phyloP scores from a whole-genome alignment of 83 land plant genomes.

The Larix sibirica region DNA sequence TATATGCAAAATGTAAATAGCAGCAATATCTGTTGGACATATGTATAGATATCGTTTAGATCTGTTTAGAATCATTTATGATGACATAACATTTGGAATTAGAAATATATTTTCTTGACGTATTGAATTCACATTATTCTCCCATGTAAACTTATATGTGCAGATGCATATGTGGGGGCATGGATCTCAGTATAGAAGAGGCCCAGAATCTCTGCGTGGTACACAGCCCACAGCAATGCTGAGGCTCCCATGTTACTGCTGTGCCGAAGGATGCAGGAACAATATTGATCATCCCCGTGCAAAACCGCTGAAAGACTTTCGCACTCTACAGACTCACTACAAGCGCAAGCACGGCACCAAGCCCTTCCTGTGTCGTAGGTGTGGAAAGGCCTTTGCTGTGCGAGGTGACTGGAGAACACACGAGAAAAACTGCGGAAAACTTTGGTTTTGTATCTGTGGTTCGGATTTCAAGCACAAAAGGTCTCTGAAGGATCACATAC shows the following conservation, averaged over 20 bases:
- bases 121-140: not conserved
- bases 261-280: slow-evolving; percentile 40
- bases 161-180: slow-evolving; percentile 37
- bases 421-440: slow-evolving; percentile 88
- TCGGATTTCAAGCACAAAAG: slow-evolving; percentile 46
- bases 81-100: not conserved
- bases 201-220: slow-evolving; percentile 22
- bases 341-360: slow-evolving; percentile 36
- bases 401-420: slow-evolving; percentile 60
- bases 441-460: slow-evolving; percentile 50
- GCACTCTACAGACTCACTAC: slow-evolving; percentile 44
- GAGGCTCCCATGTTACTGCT: slow-evolving; percentile 42
- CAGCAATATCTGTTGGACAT: not conserved
- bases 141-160: not conserved
- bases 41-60: not conserved
- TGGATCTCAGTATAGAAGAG: slow-evolving; percentile 28
- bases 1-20: not conserved
- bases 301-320: slow-evolving; percentile 35
- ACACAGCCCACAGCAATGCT: slow-evolving; percentile 27
- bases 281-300: slow-evolving; percentile 32
- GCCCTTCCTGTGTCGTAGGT: slow-evolving; percentile 31
- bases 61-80: not conserved
- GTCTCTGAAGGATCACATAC: slow-evolving; percentile 38
- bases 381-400: slow-evolving; percentile 35
- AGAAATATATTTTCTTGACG: not conserved